A percentile compares a stretch with the other conserved stretches of the same genome.
phyloP scores from a whole-genome alignment of 805 yeast species.

The Cephaloascus fragrans region DNA sequence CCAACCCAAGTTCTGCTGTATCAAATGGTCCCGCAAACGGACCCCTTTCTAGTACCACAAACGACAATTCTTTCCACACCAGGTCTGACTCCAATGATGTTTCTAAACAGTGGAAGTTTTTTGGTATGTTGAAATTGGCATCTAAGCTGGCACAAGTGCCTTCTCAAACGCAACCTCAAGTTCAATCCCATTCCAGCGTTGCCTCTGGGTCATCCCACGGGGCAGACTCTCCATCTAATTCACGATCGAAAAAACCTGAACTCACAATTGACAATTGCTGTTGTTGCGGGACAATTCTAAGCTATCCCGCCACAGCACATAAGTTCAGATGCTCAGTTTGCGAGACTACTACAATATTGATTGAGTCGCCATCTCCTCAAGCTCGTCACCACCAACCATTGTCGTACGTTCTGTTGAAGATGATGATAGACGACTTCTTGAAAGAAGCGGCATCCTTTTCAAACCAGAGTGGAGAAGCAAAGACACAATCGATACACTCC shows the following conservation, averaged over 20 bases:
- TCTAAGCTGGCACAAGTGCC: too few relatives aligned
- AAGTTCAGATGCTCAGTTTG: conserved; percentile 57
- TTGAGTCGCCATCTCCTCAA: conserved; percentile 3
- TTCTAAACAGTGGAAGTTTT: background rate
- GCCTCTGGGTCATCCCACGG: too few relatives aligned
- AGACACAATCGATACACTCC: conserved; percentile 16
- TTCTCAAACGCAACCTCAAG: too few relatives aligned
- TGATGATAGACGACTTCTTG: conserved; percentile 23
- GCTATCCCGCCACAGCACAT: conserved; percentile 20
- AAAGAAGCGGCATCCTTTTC: conserved; percentile 1
- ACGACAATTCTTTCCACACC: too few relatives aligned
- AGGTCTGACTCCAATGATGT: too few relatives aligned
- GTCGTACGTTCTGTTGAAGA: conserved; percentile 21
- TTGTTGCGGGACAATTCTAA: conserved; percentile 37
- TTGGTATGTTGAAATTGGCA: background rate
- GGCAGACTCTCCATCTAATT: background rate
- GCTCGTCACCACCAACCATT: conserved; percentile 8
- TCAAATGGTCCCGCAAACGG: background rate
- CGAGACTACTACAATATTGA: conserved; percentile 31
- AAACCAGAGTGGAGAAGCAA: conserved; percentile 7
- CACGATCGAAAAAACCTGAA: background rate
- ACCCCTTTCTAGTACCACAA: background rate
- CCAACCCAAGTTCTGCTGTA: background rate
- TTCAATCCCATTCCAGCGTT: too few relatives aligned
- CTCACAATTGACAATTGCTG: conserved; percentile 16